These are phyloP conservation scores for Penicillium sp. DNA, from an alignment of 2,329 filamentous ascomycete genomes.

Conservation along the genomic window DNA sequence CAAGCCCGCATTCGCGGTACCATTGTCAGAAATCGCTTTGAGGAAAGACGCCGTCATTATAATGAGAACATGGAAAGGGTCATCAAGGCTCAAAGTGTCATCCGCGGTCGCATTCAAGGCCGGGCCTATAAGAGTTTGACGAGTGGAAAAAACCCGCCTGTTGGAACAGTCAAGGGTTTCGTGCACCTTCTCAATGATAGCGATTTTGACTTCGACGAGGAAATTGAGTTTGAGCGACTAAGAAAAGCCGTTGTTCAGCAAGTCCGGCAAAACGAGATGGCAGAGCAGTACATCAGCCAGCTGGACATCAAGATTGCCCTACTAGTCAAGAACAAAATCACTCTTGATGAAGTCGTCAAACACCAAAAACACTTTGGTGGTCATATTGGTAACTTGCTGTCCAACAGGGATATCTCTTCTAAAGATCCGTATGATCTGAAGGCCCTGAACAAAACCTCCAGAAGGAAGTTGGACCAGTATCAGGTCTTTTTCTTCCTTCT, in stretches of 20 bases:
- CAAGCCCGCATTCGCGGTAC: conserved; percentile 73
- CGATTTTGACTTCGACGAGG: conserved; percentile 98
- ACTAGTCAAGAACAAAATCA: conserved; percentile 99
- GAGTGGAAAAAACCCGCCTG: conserved; percentile 92
- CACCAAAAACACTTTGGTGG: conserved; percentile 96
- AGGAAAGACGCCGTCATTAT: conserved; percentile 84
- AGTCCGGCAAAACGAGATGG: conserved; percentile 92
- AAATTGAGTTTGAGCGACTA: conserved; percentile 92
- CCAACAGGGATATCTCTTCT: conserved; percentile 83
- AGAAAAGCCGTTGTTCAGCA: conserved; percentile 96
- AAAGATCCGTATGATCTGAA: conserved; percentile 95
- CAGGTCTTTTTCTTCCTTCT: conserved; percentile 97
- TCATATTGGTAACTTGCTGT: conserved; percentile 77
- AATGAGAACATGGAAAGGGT: conserved; percentile 98
- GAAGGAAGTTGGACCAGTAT: conserved; percentile 93
- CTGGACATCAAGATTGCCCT: conserved; percentile 98
- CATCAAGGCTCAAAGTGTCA: conserved; percentile 96
- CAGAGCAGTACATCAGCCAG: conserved; percentile 97
- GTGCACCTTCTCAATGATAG: conserved; percentile 97
- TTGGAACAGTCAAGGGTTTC: conserved; percentile 96
- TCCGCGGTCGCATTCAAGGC: conserved; percentile 90
- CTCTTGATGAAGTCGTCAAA: conserved; percentile 92
- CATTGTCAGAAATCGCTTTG: conserved; percentile 71
- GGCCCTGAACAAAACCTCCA: conserved; percentile 92
- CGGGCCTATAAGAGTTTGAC: conserved; percentile 98